Conservation (phyloP, 306 rosid genomes). For the Trifolium subterraneum region DNA sequence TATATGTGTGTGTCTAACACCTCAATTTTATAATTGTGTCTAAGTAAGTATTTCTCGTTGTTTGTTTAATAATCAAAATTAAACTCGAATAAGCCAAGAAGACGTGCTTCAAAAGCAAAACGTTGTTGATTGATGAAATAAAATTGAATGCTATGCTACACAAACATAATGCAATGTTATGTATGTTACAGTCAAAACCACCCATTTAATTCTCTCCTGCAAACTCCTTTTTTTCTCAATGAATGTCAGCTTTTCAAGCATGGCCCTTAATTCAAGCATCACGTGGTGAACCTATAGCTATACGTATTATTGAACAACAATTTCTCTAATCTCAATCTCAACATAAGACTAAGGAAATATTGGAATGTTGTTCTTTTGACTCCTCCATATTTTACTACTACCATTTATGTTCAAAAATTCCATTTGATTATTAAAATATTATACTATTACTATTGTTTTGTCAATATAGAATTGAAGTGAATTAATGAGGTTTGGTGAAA, state of each 20-base stretch:
- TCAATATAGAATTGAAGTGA: constrained; percentile 45
- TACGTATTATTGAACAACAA: constrained; percentile 11
- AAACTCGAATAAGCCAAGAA: constrained; percentile 5
- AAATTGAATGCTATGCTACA: constrained; percentile 17
- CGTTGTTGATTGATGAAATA: background rate
- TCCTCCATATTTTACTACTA: constrained; percentile 22
- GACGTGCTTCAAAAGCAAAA: constrained; percentile 51
- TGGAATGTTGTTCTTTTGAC: constrained; percentile 58
- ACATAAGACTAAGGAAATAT: constrained; percentile 43
- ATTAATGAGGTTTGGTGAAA: constrained; percentile 83
- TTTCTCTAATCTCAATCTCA: constrained; percentile 40
- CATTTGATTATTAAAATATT: background rate
- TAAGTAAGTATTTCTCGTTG: too few species aligned
- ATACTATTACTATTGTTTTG: background rate
- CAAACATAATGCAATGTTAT: background rate
- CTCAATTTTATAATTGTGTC: too few species aligned
- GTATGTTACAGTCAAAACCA: constrained; percentile 47
- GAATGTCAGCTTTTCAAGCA: constrained; percentile 60
- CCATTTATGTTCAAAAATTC: constrained; percentile 32
- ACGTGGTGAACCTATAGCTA: constrained; percentile 41
- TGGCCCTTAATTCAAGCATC: constrained; percentile 48
- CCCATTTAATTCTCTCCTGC: constrained; percentile 52
- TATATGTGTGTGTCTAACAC: too few species aligned
- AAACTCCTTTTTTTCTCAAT: constrained; percentile 36
- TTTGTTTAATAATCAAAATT: background rate